Evolutionary conservation across 2,329 filamentous ascomycete species (phyloP), one percentile per base, ranked within the genome.

Genomic region (Aspergillus persii): DNA sequence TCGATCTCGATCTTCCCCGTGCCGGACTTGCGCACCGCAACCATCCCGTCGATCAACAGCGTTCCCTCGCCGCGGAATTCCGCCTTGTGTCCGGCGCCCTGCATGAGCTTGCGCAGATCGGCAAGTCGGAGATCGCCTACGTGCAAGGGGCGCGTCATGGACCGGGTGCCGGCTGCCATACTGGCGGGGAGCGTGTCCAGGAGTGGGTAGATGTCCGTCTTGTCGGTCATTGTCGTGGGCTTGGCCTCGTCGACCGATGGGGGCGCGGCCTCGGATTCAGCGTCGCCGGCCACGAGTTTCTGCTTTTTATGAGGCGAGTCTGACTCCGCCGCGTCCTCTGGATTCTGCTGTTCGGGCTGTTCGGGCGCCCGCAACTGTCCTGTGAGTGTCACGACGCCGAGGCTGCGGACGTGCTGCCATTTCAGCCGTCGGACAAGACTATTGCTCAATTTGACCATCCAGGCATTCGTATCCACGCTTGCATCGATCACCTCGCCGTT

Each of bases 391-490:
- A 96, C 94, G 58, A 99, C 91, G 44, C 92, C 90, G 7, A 98
- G 81, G 2, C 90, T 92, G 57, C 92, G 88, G 27, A 98, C 92
- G 59, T 91, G 93, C 78, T 98, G 95, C 95, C 95, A 98, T 70
- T 91, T 91, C 60, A 99, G 83, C 66, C 89, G 89, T 76, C 91
- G 91, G 60, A 96, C 90, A 23, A 99, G 85, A 49, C 85, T 81
- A 66, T 94, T 91, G 52, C 91, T 92, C 18, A 99, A 83, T 75
- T 93, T 96, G 61, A 99, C 90, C 27, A 91, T 89, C 95, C 96
- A 99, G 3, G 95, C 93, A 72, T 98, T 97, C 4, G 94, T 98
- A 73, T 99, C 95, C 47, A 98, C 94, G 70, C 93, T 97, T 11
- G 94, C 95, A 74, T 99, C 89, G 47, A 99, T 83, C 12, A 83